Conservation (phyloP, 306 rosid species). For the Ormosia emarginata region DNA sequence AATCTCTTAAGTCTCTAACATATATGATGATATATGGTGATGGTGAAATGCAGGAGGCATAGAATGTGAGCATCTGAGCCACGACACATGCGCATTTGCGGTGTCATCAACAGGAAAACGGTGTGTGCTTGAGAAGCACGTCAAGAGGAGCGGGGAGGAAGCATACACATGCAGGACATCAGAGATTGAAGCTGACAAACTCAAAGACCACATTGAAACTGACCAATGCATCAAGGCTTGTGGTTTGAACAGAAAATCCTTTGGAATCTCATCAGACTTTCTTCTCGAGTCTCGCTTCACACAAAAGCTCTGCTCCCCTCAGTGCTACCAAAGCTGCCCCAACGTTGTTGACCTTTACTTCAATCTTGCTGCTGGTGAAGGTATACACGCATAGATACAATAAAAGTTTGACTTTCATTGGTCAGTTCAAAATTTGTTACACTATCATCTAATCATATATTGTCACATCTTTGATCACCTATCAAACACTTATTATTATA, state of each 20-base stretch:
- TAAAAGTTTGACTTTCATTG: too few species aligned
- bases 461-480: too few species aligned
- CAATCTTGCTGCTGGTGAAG: constrained; percentile 92
- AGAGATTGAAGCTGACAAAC: constrained; percentile 64
- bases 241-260: constrained; percentile 59
- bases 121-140: constrained; percentile 74
- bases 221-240: constrained; percentile 68
- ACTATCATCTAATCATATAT: not conserved
- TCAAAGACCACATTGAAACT: constrained; percentile 59
- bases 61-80: constrained; percentile 56
- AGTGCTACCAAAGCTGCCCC: constrained; percentile 61
- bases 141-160: constrained; percentile 62
- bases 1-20: not conserved
- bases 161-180: constrained; percentile 70
- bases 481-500: too few species aligned
- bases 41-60: constrained; percentile 37
- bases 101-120: constrained; percentile 66
- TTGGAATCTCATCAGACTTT: constrained; percentile 75
- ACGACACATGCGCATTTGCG: constrained; percentile 63
- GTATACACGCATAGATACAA: constrained; percentile 10
- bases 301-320: constrained; percentile 62
- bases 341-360: constrained; percentile 75
- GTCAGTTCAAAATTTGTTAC: too few species aligned
- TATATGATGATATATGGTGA: not conserved
- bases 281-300: constrained; percentile 67